Conservation (phyloP, 2,329 filamentous ascomycete species). For the Trichoderma endophyticum region DNA sequence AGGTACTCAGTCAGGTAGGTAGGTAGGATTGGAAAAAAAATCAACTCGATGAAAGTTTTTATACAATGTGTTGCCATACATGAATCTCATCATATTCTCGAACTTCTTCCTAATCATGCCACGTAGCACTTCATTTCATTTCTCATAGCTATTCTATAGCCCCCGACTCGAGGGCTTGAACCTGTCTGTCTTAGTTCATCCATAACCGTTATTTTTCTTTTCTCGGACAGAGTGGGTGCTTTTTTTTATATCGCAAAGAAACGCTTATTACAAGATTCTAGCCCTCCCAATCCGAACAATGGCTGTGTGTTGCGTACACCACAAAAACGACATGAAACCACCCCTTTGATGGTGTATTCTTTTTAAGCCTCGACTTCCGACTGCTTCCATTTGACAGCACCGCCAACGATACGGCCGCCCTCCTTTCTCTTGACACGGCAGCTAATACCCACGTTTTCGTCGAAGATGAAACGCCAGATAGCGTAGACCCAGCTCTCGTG, state of each 20-base stretch:
- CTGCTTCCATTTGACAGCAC: constrained; percentile 58
- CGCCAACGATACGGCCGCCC: constrained; percentile 62
- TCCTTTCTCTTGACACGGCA: constrained; percentile 91
- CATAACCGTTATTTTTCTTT: not conserved
- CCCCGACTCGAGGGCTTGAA: not conserved
- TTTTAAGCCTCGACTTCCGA: constrained; percentile 63
- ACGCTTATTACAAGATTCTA: not conserved
- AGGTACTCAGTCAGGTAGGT: not conserved
- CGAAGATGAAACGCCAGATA: constrained; percentile 93
- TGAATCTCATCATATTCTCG: not conserved
- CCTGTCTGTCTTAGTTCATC: not conserved
- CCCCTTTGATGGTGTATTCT: not conserved
- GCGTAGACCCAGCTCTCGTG: constrained; percentile 91
- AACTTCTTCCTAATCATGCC: not conserved
- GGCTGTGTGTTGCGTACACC: not conserved
- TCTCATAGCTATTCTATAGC: constrained; percentile 1
- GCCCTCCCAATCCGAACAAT: not conserved
- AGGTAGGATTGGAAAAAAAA: not conserved
- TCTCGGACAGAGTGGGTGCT: not conserved
- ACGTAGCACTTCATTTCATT: not conserved
- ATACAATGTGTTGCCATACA: not conserved
- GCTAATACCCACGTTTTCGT: constrained; percentile 83
- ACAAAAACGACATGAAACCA: not conserved
- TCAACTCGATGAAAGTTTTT: not conserved
- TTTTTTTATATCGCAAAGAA: constrained; percentile 1